Base-by-base conservation (phyloP, 1,139 yeast genomes). In the Pichiaceae sp. region DNA sequence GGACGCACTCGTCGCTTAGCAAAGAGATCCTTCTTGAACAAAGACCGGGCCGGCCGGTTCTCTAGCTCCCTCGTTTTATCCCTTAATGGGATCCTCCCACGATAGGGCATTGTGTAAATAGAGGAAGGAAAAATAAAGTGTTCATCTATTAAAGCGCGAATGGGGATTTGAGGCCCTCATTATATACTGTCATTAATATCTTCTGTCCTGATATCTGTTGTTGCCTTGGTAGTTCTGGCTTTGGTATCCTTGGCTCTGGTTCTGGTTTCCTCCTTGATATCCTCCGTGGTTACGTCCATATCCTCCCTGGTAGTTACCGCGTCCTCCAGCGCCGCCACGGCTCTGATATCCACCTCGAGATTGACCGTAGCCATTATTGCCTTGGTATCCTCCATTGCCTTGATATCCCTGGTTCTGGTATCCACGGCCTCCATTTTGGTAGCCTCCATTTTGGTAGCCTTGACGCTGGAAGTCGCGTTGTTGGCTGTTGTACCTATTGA, bases 401-500 rank as follows among this genome's bases (percentile, higher is more conserved):
- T 42, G 16, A 14, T 32, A 23, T 6, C 29, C 30, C 18, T 20
- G 18, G 31, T 43, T 43, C 32, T 43, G 37, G 27, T 36, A 40
- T 23, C 36, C 38, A 8, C 14, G 28, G n/a, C n/a, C n/a, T 25
- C 28, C 28, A 5, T 18, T 17, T 5, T 33, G 16, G 21, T 33
- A 27, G 6, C 35, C 35, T 17, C 24, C 19, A 15, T 17, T 17
- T n/a, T 25, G 21, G 18, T 18, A 26, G 8, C 14, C 14, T 11
- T 21, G 24, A 12, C 26, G n/a, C 4, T 26, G 4, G 14, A 25
- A 25, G 28, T 25, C 28, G 18, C 34, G 34, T 11, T 41, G 46
- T 26, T 42, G 39, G 38, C 24, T 35, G 38, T 27, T 42, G 38
- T 31, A 39, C 31, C 38, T 38, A 31, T 37, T 42, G 21, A 28